These are phyloP conservation scores for Aspergillus leporis DNA, from an alignment of 495 filamentous ascomycete genomes.

Conservation along the genomic window DNA sequence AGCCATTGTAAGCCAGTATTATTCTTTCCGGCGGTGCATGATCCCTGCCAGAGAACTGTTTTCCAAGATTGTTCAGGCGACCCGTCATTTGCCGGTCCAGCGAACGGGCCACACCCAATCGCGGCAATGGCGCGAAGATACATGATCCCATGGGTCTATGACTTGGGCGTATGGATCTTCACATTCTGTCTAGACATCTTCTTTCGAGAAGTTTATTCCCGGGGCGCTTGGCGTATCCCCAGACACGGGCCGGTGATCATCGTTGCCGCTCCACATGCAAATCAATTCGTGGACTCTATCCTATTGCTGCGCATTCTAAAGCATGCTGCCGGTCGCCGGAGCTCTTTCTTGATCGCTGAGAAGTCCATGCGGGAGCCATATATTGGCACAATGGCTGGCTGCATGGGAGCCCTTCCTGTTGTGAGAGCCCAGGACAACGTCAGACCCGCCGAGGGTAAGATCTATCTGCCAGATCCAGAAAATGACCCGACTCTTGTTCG, in stretches of 20 bases:
- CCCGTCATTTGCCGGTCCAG: not conserved
- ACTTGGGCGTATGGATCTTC: conserved; percentile 77
- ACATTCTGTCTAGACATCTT: conserved; percentile 89
- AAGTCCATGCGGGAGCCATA: conserved; percentile 88
- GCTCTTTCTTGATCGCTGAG: conserved; percentile 88
- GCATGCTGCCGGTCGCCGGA: conserved; percentile 80
- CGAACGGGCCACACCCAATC: not conserved
- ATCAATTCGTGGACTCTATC: conserved; percentile 97
- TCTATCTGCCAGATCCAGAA: conserved; percentile 87
- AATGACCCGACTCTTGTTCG: conserved; percentile 79
- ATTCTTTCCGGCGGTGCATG: not conserved
- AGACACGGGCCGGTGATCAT: conserved; percentile 86
- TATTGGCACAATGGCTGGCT: conserved; percentile 77
- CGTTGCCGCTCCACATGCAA: conserved; percentile 97
- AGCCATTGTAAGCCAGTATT: not conserved
- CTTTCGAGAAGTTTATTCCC: conserved; percentile 95
- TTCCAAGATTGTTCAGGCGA: not conserved
- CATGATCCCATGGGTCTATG: conserved; percentile 73
- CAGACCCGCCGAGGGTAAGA: conserved; percentile 72
- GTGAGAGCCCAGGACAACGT: conserved; percentile 90
- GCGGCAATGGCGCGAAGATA: conserved; percentile 1
- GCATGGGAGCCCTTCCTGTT: conserved; percentile 84
- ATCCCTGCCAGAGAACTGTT: not conserved
- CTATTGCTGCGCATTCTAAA: conserved; percentile 88
- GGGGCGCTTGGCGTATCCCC: conserved; percentile 91